These are phyloP conservation scores for Aspergillus fructus DNA, from an alignment of 2,329 filamentous ascomycete genomes.

Conservation along the genomic window DNA sequence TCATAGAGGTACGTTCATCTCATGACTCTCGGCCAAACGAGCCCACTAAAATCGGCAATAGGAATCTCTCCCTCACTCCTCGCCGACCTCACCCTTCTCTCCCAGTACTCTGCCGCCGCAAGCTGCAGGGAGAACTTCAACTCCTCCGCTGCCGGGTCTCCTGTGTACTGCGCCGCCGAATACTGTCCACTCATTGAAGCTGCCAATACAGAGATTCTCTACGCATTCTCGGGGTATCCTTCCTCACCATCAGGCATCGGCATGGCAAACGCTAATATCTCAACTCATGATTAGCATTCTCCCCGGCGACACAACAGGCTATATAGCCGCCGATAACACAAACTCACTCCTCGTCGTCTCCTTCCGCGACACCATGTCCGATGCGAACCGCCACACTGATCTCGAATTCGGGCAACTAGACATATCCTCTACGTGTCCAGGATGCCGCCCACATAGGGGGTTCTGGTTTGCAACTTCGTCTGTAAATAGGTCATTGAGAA, in stretches of 20 bases:
- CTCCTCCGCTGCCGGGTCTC: conserved; percentile 31
- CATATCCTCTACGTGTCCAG: conserved; percentile 39
- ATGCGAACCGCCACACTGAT: conserved; percentile 31
- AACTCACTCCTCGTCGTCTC: conserved; percentile 37
- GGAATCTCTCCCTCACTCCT: conserved; percentile 4
- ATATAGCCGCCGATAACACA: conserved; percentile 47
- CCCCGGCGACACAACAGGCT: conserved; percentile 45
- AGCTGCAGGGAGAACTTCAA: conserved; percentile 50
- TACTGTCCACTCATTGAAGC: conserved; percentile 48
- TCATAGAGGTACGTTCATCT: too few relatives aligned
- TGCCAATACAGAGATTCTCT: conserved; percentile 41
- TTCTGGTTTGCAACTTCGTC: conserved; percentile 48
- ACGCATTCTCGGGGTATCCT: conserved; percentile 46
- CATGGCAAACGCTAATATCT: too few relatives aligned
- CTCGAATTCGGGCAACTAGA: conserved; percentile 25
- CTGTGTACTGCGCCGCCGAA: conserved; percentile 41
- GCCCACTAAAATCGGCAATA: background rate
- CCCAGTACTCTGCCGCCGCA: conserved; percentile 50
- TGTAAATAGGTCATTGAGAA: conserved; percentile 32
- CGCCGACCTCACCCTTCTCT: conserved; percentile 39
- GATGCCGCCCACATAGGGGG: conserved; percentile 43
- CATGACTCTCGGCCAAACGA: too few relatives aligned
- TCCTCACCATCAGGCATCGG: too few relatives aligned
- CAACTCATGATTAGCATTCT: background rate
- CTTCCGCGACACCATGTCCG: conserved; percentile 34